Evolutionary conservation across 139 green algal genomes (phyloP), one percentile per base, ranked within the genome.

Genomic region (Pseudopediastrum boryanum): DNA sequence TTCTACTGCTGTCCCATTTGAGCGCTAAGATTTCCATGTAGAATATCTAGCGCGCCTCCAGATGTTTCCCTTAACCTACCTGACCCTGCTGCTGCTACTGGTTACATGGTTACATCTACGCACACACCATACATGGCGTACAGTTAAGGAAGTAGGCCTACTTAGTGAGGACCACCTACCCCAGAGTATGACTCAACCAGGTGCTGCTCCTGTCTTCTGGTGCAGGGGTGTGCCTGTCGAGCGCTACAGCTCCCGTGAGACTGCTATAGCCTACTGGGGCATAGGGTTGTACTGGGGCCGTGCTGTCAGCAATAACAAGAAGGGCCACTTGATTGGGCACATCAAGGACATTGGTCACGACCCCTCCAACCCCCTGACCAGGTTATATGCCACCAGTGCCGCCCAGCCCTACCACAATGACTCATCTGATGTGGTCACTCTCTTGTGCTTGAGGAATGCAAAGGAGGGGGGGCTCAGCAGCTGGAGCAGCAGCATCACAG

Each of bases 321-420:
- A 76, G 54, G 79, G 79, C 23, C 79, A 85, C 72, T 33, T 85
- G 39, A 64, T 86, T 35, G 81, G 81, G 5, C 81, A 86, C 68
- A 80, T 85, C 70, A 79, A 75, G 68, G 85, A 91, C 77, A 83
- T 93, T 21, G 85, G 85, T 9, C 81, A 82, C 27, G 86, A 93
- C 77, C 81, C 87, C 36, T 81, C 29, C 29, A 71, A 83, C 58
- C 85, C 85, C 21, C 52, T 77, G 42, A 88, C 82, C 0, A 79
- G 89, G 7, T 80, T 89, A 33, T 89, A 93, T 56, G 86, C 90
- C 25, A 94, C 90, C 27, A 83, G 85, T 39, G 88, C 81, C 3
- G 87, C 87, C 19, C 89, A 94, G 63, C 87, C 87, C 35, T 91
- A 75, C 73, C 89, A 93, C 80, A 91, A 88, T 27, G 89, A 93